Evolutionary conservation across 208 protist genomes (phyloP).

Genomic region (Leishmania lainsoni): DNA sequence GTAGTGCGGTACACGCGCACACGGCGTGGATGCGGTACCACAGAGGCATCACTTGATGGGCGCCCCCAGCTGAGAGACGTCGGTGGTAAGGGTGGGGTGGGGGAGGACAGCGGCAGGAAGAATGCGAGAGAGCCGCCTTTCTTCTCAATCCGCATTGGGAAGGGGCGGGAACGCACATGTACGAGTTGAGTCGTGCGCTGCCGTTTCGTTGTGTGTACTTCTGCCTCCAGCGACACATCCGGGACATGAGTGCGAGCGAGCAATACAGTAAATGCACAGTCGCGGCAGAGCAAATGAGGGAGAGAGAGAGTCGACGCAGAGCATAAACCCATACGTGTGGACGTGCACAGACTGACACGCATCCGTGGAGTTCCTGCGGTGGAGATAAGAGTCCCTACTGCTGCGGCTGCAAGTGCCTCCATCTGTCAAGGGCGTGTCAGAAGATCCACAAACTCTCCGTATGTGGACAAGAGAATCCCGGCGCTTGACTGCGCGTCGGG

Average conservation of each 20-base stretch:
- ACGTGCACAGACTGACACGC: background rate
- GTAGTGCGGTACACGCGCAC: background rate
- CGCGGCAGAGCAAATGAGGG: background rate
- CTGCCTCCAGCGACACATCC: background rate
- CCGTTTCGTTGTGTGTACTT: background rate
- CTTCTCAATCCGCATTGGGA: background rate
- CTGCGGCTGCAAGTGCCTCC: background rate
- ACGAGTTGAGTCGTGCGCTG: background rate
- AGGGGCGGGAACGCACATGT: background rate
- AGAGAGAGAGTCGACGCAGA: background rate
- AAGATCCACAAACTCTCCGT: slow-evolving; percentile 28
- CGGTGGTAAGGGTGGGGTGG: background rate
- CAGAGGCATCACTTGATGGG: background rate
- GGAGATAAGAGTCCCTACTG: background rate
- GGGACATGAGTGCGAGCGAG: background rate
- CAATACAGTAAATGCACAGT: background rate
- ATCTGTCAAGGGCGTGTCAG: slow-evolving; percentile 17
- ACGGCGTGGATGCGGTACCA: background rate
- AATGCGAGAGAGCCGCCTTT: background rate
- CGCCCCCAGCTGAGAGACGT: background rate
- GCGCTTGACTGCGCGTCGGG: background rate
- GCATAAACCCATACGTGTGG: background rate
- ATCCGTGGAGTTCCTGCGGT: background rate
- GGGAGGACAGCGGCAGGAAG: background rate
- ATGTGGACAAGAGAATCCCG: slow-evolving; percentile 12